A percentile compares a stretch with the other conserved stretches of the same genome.
phyloP scores from a whole-genome alignment of 257 asterid genomes.

The Penstemon davidsonii region DNA sequence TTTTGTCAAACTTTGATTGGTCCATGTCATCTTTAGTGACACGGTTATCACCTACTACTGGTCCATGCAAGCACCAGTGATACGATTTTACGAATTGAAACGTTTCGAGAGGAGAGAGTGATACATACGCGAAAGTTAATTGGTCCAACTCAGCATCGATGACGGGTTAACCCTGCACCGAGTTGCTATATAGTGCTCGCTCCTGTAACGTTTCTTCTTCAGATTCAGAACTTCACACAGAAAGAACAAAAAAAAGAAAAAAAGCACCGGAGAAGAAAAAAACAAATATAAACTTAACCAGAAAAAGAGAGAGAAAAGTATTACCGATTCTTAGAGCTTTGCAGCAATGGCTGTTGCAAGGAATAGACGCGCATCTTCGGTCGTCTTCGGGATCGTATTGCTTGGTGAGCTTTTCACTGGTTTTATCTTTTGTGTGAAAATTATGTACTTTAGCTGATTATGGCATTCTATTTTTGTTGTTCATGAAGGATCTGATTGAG shows the following conservation, averaged over 20 bases:
- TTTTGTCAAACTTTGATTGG: not conserved
- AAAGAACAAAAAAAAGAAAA: not conserved
- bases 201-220: not conserved
- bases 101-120: not conserved
- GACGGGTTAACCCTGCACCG: slow-evolving; percentile 40
- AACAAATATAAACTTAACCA: not conserved
- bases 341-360: slow-evolving; percentile 61
- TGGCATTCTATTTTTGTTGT: not conserved
- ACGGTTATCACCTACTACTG: not conserved
- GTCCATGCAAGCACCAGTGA: not conserved
- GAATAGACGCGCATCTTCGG: slow-evolving; percentile 46
- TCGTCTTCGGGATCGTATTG: slow-evolving; percentile 47
- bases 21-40: not conserved
- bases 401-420: slow-evolving; percentile 47
- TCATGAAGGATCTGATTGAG: slow-evolving; percentile 4
- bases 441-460: slow-evolving; percentile 23
- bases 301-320: too few relatives aligned
- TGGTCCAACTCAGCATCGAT: slow-evolving; percentile 60
- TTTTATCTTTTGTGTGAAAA: not conserved
- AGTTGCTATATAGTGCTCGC: slow-evolving; percentile 20
- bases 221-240: slow-evolving; percentile 21
- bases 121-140: slow-evolving; percentile 27
- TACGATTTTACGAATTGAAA: not conserved
- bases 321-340: slow-evolving; percentile 23
- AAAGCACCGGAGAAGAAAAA: slow-evolving; percentile 5